Conservation (phyloP, 2,329 filamentous ascomycete genomes). For the Calonectria pteridis region DNA sequence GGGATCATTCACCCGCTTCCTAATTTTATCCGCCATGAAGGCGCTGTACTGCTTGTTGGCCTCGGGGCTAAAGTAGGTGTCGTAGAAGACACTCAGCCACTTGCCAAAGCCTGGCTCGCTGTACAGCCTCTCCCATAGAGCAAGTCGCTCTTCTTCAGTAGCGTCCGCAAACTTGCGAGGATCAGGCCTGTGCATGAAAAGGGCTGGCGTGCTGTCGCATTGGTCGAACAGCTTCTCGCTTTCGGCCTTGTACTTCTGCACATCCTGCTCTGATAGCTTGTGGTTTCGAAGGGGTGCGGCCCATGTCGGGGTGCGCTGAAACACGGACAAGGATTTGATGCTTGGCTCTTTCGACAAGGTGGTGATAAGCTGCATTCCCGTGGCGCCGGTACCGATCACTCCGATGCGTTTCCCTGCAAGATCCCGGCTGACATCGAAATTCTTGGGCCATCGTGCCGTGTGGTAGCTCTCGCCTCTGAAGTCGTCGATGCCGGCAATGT, state of each 20-base stretch:
- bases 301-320: constrained; percentile 47
- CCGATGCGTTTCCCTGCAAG: constrained; percentile 30
- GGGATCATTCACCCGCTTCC: constrained; percentile 25
- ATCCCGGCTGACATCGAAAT: constrained; percentile 2
- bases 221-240: constrained; percentile 31
- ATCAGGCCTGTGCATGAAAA: constrained; percentile 33
- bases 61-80: constrained; percentile 31
- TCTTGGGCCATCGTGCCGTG: constrained; percentile 33
- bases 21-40: constrained; percentile 34
- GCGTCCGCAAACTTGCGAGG: constrained; percentile 31
- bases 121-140: constrained; percentile 34
- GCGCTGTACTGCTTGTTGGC: constrained; percentile 33
- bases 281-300: constrained; percentile 38
- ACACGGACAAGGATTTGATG: constrained; percentile 49
- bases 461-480: constrained; percentile 30
- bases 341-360: constrained; percentile 36
- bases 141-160: constrained; percentile 18
- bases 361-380: constrained; percentile 35
- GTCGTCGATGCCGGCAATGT: constrained; percentile 25
- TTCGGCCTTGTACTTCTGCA: constrained; percentile 26
- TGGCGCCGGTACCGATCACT: constrained; percentile 34
- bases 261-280: constrained; percentile 27
- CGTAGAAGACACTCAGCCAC: constrained; percentile 33
- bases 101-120: constrained; percentile 30
- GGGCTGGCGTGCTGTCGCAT: constrained; percentile 21